Evolutionary conservation across 495 filamentous ascomycete genomes (phyloP), one percentile per base, ranked within the genome.

Genomic region (Neurospora sp.): DNA sequence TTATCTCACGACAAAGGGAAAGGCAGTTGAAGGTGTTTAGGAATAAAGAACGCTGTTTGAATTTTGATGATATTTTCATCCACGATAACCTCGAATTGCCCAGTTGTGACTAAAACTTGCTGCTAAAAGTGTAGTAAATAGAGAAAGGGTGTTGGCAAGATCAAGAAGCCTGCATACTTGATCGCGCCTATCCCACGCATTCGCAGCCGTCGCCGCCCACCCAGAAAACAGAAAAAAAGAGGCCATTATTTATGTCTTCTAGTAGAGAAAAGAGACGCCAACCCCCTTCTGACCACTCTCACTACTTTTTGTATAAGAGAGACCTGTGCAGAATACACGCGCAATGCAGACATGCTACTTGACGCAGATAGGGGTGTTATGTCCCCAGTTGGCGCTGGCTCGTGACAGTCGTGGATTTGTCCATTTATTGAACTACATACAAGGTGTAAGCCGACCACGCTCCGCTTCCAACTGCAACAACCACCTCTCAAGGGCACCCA

Each of bases 261-360:
- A 74, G 78, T 61, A 75, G 79, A 76, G 78, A 82, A 76, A 81
- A 81, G 77, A 81, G 80, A 82, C 79, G 81, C 78, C 81, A 80
- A 79, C 80, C 83, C 75, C 79, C 79, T 80, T 81, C 78, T 79
- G 81, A 84, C 79, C 82, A 80, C 75, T 70, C 77, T 80, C 81
- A 81, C 81, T 83, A 84, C 80, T 83, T 84, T 86, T 85, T 74
- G 80, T 80, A 83, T 80, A 85, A 81, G 82, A 75, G 82, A 82
- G 81, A 82, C 83, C 80, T 79, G 80, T 78, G 77, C 77, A 78
- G 79, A 78, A 84, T 82, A 83, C 81, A 77, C 78, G 82, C 82
- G 77, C 82, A 78, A 75, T 77, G 79, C 79, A 76, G 74, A 74
- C 75, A 76, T 78, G 78, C 81, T 75, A 78, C 78, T 68, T 76